Conservation (phyloP, 306 rosid genomes). For the Lithocarpus polystachyus region DNA sequence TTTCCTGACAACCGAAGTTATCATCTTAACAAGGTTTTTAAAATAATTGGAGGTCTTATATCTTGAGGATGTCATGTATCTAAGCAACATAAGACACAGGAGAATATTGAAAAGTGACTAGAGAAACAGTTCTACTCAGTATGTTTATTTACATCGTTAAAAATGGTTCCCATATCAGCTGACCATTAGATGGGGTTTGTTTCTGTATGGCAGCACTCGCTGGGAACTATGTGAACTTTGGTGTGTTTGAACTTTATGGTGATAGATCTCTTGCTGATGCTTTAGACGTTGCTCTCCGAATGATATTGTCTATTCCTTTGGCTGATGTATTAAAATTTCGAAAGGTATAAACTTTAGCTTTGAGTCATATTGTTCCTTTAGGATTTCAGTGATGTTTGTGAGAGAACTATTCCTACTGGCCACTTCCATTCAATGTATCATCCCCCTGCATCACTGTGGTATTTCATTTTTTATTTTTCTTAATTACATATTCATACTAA, state of each 20-base stretch:
- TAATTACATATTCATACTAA: too few species aligned
- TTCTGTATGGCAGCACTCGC: conserved; percentile 57
- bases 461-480: too few species aligned
- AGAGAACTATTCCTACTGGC: too few species aligned
- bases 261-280: conserved; percentile 83
- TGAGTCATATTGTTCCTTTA: background rate
- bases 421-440: too few species aligned
- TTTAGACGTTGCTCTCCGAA: conserved; percentile 66
- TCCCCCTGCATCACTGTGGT: too few species aligned
- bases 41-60: too few species aligned
- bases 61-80: background rate
- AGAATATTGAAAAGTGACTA: background rate
- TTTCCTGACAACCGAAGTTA: too few species aligned
- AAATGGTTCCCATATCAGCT: background rate
- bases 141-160: conserved; percentile 1
- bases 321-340: conserved; percentile 82
- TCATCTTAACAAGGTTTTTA: too few species aligned
- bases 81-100: background rate
- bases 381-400: too few species aligned
- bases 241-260: conserved; percentile 90
- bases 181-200: conserved; percentile 6
- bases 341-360: conserved; percentile 49
- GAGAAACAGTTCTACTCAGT: background rate
- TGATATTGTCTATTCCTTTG: conserved; percentile 73
- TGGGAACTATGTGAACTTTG: conserved; percentile 91